Percentiles rank a stretch among this genome's conserved stretches.
Evolutionary conservation across 495 filamentous ascomycete species (phyloP).

Genomic region (Penicilliopsis zonata): DNA sequence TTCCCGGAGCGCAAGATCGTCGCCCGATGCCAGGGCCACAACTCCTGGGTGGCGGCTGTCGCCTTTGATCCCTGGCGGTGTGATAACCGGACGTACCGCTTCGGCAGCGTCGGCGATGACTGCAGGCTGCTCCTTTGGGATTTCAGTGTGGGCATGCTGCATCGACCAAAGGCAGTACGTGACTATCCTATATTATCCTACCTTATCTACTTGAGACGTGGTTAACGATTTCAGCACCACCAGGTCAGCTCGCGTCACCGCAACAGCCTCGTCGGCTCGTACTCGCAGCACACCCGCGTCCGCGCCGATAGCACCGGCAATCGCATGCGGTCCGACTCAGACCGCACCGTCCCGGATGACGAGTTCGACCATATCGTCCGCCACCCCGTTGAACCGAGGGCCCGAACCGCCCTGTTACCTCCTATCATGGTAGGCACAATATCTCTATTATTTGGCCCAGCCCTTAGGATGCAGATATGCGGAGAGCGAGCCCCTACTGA

Average conservation of each 20-base stretch:
- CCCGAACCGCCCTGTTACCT: slow-evolving; percentile 75
- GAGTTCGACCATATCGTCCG: slow-evolving; percentile 38
- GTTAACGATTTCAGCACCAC: slow-evolving; percentile 29
- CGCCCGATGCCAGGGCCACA: slow-evolving; percentile 85
- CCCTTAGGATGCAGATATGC: no score
- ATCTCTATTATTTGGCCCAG: no score
- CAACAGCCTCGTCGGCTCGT: slow-evolving; percentile 21
- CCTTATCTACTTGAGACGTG: no score
- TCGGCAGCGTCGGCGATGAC: slow-evolving; percentile 93
- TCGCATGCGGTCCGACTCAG: slow-evolving; percentile 50
- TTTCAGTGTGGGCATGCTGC: slow-evolving; percentile 92
- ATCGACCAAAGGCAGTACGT: slow-evolving; percentile 71
- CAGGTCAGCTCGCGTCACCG: slow-evolving; percentile 26
- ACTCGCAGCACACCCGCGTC: slow-evolving; percentile 60
- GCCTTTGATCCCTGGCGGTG: slow-evolving; percentile 95
- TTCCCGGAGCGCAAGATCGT: slow-evolving; percentile 73
- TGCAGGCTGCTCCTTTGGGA: slow-evolving; percentile 88
- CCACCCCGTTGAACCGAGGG: slow-evolving; percentile 71
- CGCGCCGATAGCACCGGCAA: slow-evolving; percentile 52
- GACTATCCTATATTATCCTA: slow-evolving; percentile 5
- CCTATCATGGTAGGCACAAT: slow-evolving; percentile 67
- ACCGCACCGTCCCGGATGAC: slow-evolving; percentile 40
- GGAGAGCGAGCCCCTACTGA: no score
- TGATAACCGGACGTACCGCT: slow-evolving; percentile 86
- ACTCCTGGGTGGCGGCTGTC: slow-evolving; percentile 88